phyloP scores from a whole-genome alignment of 306 rosid genomes.

The Rubus parviflorus region DNA sequence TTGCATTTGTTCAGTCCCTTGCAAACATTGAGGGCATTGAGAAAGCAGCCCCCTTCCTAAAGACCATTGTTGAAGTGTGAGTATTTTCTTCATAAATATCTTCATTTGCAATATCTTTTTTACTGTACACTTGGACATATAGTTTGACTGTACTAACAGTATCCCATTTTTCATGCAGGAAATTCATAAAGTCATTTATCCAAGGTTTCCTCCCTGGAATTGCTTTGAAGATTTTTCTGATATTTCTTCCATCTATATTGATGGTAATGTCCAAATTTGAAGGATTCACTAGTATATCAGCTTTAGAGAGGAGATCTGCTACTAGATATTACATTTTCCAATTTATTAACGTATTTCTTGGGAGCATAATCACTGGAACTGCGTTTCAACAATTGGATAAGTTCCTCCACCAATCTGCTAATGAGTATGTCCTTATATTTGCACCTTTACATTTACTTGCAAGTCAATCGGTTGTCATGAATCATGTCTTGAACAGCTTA shows the following conservation, averaged over 20 bases:
- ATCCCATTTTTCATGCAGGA: constrained; percentile 45
- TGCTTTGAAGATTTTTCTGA: constrained; percentile 86
- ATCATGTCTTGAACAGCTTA: not conserved
- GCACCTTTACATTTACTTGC: not conserved
- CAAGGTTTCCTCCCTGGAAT: constrained; percentile 99
- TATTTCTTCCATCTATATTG: constrained; percentile 78
- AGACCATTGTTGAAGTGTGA: constrained; percentile 72
- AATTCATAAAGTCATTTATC: constrained; percentile 66
- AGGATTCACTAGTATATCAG: constrained; percentile 70
- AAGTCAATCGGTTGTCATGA: not conserved
- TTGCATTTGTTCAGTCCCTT: constrained; percentile 90
- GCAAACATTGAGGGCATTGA: constrained; percentile 94
- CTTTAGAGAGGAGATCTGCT: constrained; percentile 87
- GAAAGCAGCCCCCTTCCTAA: constrained; percentile 74
- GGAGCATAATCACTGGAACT: constrained; percentile 95
- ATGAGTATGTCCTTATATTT: constrained; percentile 55
- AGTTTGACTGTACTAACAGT: not conserved
- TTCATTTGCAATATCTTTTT: not conserved
- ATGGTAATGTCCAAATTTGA: constrained; percentile 95
- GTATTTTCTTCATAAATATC: constrained; percentile 12
- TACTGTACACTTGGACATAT: not conserved
- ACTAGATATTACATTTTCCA: constrained; percentile 82
- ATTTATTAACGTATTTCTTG: constrained; percentile 87
- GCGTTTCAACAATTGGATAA: constrained; percentile 90
- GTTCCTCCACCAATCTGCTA: constrained; percentile 85